phyloP scores from a whole-genome alignment of 164 flowering plant species.

The Kingdonia uniflora region DNA sequence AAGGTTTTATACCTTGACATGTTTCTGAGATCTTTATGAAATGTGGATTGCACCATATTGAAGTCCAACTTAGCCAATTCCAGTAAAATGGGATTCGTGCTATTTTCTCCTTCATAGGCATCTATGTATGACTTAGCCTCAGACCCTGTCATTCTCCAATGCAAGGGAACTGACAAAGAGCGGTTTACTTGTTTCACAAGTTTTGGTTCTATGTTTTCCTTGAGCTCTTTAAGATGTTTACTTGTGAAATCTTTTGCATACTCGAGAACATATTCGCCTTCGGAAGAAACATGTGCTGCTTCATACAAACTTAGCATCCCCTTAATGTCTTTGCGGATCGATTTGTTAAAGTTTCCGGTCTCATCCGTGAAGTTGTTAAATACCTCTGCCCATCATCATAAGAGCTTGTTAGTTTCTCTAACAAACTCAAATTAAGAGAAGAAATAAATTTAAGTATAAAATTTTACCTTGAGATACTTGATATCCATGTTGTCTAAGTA shows the following conservation, averaged over 20 bases:
- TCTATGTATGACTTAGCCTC: constrained; percentile 9
- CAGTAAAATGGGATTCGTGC: background rate
- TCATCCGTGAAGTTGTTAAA: background rate
- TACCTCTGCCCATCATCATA: constrained; percentile 3
- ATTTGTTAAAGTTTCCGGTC: background rate
- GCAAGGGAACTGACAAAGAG: constrained; percentile 3
- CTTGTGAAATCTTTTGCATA: constrained; percentile 2
- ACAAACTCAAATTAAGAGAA: background rate
- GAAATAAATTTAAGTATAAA: background rate
- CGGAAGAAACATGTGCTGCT: constrained; percentile 3
- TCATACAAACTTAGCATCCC: constrained; percentile 11
- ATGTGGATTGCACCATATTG: constrained; percentile 4
- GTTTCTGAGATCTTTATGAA: background rate
- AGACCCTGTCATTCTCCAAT: constrained; percentile 4
- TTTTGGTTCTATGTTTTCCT: background rate
- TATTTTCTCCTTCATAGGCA: background rate
- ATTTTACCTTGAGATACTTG: constrained; percentile 2
- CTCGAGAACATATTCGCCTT: constrained; percentile 2
- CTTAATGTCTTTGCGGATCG: background rate
- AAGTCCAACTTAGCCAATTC: too few relatives aligned
- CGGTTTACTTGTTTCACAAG: background rate
- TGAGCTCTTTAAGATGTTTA: background rate
- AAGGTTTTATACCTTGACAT: background rate
- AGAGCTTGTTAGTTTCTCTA: background rate
- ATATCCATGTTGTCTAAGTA: constrained; percentile 9